Percentiles rank a stretch among this genome's conserved stretches.
phyloP scores from a whole-genome alignment of 208 protist species.

The Strigomonas culicis region DNA sequence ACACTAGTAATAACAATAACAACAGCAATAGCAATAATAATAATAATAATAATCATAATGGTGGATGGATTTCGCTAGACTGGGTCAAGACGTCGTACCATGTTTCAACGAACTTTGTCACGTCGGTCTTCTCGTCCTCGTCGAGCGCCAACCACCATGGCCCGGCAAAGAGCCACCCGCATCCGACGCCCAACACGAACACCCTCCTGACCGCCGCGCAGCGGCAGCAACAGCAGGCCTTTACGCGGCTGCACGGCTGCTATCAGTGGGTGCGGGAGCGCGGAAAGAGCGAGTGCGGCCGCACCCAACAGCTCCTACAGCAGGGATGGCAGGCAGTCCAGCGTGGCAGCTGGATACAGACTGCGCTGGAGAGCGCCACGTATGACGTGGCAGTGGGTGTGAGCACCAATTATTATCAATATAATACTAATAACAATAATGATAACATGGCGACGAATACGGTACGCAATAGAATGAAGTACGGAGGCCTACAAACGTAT shows the following conservation, averaged over 20 bases:
- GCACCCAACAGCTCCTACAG: not conserved
- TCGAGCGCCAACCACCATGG: too few species aligned
- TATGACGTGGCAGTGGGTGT: constrained; percentile 60
- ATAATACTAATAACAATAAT: constrained; percentile 6
- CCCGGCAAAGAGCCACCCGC: too few species aligned
- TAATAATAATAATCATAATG: constrained; percentile 3
- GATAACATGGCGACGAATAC: not conserved
- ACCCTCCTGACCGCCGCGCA: too few species aligned
- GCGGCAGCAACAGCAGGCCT: not conserved
- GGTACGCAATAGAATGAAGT: not conserved
- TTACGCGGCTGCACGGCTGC: not conserved
- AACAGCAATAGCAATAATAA: constrained; percentile 10
- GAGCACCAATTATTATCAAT: too few species aligned
- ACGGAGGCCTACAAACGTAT: not conserved
- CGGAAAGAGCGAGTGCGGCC: not conserved
- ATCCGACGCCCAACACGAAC: too few species aligned
- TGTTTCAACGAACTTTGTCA: too few species aligned
- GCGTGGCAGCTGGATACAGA: constrained; percentile 30
- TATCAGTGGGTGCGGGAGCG: not conserved
- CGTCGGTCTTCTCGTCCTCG: too few species aligned
- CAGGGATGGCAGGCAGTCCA: constrained; percentile 8
- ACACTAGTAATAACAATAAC: constrained; percentile 2
- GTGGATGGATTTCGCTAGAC: not conserved
- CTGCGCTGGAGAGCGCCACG: constrained; percentile 26
- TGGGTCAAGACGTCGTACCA: too few species aligned